phyloP scores from a whole-genome alignment of 805 yeast genomes.

The Myxozyma monticola region DNA sequence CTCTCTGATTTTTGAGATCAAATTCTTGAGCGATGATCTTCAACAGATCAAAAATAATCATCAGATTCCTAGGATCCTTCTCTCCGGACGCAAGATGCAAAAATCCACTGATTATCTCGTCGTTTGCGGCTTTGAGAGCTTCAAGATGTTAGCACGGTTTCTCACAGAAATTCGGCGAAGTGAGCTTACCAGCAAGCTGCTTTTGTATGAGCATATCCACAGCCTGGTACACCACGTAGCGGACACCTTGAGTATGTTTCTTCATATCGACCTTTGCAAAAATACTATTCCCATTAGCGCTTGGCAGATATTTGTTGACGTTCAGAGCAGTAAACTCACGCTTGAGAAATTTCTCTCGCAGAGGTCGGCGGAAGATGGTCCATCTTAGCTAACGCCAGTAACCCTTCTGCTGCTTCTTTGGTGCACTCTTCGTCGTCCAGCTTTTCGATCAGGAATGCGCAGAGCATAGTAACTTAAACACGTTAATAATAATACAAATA shows the following conservation, averaged over 20 bases:
- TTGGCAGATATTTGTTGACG: too few species aligned
- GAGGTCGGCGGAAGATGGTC: slow-evolving; percentile 43
- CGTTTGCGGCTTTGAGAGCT: slow-evolving; percentile 37
- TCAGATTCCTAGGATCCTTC: slow-evolving; percentile 87
- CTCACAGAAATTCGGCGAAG: background rate
- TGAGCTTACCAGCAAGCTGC: slow-evolving; percentile 7
- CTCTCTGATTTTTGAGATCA: slow-evolving; percentile 39
- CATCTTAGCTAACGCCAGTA: slow-evolving; percentile 55
- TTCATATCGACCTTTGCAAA: slow-evolving; percentile 37
- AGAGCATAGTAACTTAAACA: slow-evolving; percentile 37
- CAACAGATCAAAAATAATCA: slow-evolving; percentile 65
- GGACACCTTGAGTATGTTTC: slow-evolving; percentile 36
- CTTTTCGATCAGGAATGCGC: slow-evolving; percentile 61
- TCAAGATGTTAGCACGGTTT: too few species aligned
- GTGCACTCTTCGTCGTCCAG: slow-evolving; percentile 62
- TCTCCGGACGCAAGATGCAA: slow-evolving; percentile 77
- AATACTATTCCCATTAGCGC: slow-evolving; percentile 9
- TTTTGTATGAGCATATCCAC: slow-evolving; percentile 36
- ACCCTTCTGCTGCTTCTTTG: slow-evolving; percentile 54
- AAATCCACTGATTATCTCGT: slow-evolving; percentile 56
- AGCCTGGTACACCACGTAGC: slow-evolving; percentile 60
- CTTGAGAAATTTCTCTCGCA: slow-evolving; percentile 38
- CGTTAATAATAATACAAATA: background rate
- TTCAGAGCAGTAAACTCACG: too few species aligned
- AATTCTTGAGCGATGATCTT: slow-evolving; percentile 47